Conservation (phyloP, 805 yeast species). For the Candida ipomoeae region DNA sequence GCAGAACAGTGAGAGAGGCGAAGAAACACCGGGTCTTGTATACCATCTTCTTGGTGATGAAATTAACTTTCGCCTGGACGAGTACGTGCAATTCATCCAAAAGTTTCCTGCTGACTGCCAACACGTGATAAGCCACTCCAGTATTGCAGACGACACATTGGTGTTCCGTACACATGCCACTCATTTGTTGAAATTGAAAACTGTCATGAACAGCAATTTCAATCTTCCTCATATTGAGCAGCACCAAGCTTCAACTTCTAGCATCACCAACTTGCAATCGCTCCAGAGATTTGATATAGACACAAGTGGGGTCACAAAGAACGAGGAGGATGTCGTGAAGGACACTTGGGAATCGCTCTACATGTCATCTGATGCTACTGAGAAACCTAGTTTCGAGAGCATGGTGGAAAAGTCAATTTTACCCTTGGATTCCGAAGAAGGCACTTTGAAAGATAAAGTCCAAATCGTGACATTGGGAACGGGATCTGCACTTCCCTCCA, state of each 20-base stretch:
- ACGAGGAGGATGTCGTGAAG: conserved; percentile 14
- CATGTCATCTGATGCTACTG: conserved; percentile 9
- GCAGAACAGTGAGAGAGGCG: conserved; percentile 23
- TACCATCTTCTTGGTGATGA: conserved; percentile 75
- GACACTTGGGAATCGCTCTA: conserved; percentile 30
- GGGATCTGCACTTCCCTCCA: conserved; percentile 86
- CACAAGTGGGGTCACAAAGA: conserved; percentile 21
- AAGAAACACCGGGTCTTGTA: conserved; percentile 47
- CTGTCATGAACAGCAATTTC: conserved; percentile 42
- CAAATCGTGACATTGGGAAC: conserved; percentile 83
- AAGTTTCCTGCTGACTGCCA: conserved; percentile 47
- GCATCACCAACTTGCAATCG: conserved; percentile 24
- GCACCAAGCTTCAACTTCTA: conserved; percentile 13
- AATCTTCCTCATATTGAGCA: conserved; percentile 36
- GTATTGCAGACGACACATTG: conserved; percentile 57
- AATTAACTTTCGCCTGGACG: conserved; percentile 41
- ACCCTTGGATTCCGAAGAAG: conserved; percentile 13
- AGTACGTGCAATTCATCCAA: conserved; percentile 48
- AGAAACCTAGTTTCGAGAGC: conserved; percentile 18
- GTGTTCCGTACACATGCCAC: conserved; percentile 54
- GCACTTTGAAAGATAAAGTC: conserved; percentile 45
- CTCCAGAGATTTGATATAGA: conserved; percentile 28
- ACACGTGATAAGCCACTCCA: conserved; percentile 74
- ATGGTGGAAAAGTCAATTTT: conserved; percentile 17
- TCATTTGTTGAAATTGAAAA: conserved; percentile 53